Evolutionary conservation across 148 eudicot species (phyloP), one percentile per base, ranked within the genome.

Genomic region (Vaccinium corymbosum): DNA sequence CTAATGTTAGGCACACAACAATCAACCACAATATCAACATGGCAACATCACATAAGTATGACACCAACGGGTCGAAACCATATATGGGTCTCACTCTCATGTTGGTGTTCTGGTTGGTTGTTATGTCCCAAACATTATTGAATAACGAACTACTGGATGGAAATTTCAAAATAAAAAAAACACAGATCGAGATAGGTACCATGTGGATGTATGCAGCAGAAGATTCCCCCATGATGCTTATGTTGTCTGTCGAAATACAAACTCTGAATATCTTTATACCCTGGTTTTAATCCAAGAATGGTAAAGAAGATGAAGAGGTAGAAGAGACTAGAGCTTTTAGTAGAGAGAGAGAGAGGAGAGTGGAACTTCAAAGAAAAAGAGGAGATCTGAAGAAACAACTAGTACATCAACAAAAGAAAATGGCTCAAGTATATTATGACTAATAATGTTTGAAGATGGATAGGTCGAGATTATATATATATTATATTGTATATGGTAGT

Each of bases 131-230:
- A 42, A 7, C 46, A 4, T 42, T 42, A 42, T 42, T 42, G 0
- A 42, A 42, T 42, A 42, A 42, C 46, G 5, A 38, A 49, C 1
- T 9, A 27, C n/a, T 13, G 20, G 13, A 5, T 0, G 71, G 20
- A 2, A 49, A 6, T 42, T 42, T 42, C 46, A 10, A 57, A 20
- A 16, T 12, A 0, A 0, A 1, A 78, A 56, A 59, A 11, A 80
- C 3, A 52, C 5, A 71, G 12, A 62, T 32, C 35, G 35, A 35
- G 38, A 16, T 1, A 59, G 53, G 61, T 86, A 88, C 90, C 90
- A 81, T 71, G 57, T 22, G 90, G 79, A 88, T 86, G n/a, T 86
- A 88, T 14, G 88, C 82, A 70, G 90, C 82, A 25, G 90, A 76
- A 81, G 86, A 86, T 72, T 86, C 88, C 13, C 78, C 86, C 90